Evolutionary conservation across 1,284 basidiomycete genomes (phyloP).

Genomic region (Fomitopsis palustris): DNA sequence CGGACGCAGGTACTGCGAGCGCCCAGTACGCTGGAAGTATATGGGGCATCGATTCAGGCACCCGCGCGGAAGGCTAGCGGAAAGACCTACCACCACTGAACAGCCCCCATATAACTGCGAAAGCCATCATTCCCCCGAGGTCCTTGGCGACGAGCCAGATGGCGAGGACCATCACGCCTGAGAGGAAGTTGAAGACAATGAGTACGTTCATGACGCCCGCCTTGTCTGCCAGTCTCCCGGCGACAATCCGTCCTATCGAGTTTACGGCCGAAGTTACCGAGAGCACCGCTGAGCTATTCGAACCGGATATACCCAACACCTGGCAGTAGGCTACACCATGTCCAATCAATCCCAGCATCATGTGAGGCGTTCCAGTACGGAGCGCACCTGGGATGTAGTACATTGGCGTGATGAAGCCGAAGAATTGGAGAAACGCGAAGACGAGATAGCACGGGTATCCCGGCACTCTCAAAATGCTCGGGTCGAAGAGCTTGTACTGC

Average conservation of each 20-base stretch:
- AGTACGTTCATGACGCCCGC: conserved; percentile 3
- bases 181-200: conserved; percentile 3
- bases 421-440: conserved; percentile 7
- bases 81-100: conserved; percentile 4
- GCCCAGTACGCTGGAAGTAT: conserved; percentile 4
- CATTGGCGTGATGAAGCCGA: conserved; percentile 6
- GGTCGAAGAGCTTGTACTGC: conserved; percentile 7
- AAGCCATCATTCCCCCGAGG: conserved; percentile 4
- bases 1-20: conserved; percentile 1
- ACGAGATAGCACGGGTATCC: conserved; percentile 3
- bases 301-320: neutral
- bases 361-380: no score
- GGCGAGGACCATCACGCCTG: conserved; percentile 1
- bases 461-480: neutral
- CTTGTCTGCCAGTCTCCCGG: neutral
- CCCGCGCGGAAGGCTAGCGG: no score
- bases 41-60: no score
- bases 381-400: conserved; percentile 8
- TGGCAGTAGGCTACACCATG: no score
- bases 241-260: conserved; percentile 1
- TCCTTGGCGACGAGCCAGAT: conserved; percentile 1
- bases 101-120: conserved; percentile 3
- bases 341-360: no score
- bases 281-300: conserved; percentile 4
- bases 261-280: conserved; percentile 2